Conservation (phyloP, 2,329 filamentous ascomycete genomes). For the Botrytis sinoallii region DNA sequence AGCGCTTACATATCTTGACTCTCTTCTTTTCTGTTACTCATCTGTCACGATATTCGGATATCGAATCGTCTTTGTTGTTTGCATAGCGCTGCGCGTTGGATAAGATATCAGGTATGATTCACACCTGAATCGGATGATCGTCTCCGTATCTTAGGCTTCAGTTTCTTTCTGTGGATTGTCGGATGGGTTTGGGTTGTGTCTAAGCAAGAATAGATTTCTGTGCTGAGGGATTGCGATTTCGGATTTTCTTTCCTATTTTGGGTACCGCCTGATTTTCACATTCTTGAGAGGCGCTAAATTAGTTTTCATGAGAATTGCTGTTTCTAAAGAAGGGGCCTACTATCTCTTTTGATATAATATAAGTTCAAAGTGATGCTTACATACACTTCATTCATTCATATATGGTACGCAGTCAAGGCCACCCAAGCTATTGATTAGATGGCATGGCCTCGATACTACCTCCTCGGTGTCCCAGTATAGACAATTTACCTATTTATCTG, state of each 20-base stretch:
- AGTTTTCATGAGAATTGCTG: background rate
- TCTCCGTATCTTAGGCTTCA: background rate
- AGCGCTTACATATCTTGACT: background rate
- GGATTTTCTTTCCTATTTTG: background rate
- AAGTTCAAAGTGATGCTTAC: background rate
- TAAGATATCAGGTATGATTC: background rate
- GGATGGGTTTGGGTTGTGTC: background rate
- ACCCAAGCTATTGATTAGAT: background rate
- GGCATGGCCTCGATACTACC: background rate
- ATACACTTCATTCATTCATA: background rate
- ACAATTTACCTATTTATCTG: background rate
- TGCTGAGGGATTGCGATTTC: background rate
- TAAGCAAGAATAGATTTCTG: background rate
- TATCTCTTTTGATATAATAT: background rate
- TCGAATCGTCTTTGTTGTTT: background rate
- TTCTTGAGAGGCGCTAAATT: background rate
- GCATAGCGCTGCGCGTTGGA: constrained; percentile 8
- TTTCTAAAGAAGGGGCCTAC: background rate
- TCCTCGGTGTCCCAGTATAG: background rate
- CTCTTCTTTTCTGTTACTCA: background rate
- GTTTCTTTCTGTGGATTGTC: background rate
- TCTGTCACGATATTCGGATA: background rate
- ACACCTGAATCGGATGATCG: background rate
- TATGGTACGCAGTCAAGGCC: background rate
- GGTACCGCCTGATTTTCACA: background rate